Conservation (phyloP, 345 rosid genomes). For the Salix udensis region DNA sequence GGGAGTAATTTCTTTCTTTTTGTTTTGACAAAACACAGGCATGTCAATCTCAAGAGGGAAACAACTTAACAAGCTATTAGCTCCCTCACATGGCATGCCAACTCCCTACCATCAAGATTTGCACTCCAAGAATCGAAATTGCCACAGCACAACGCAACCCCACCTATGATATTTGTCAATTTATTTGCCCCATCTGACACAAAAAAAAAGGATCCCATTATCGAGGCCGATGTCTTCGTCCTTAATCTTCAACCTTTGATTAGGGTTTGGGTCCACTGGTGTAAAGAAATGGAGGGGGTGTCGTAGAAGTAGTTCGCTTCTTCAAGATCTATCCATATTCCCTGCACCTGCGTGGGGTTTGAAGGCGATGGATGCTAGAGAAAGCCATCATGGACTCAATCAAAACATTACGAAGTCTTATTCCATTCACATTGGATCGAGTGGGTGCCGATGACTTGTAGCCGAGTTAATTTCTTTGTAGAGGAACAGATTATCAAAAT, state of each 20-base stretch:
- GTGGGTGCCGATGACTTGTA: slow-evolving; percentile 22
- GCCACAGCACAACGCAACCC: neutral
- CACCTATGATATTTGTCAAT: neutral
- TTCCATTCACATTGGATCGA: slow-evolving; percentile 18
- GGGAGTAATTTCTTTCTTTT: too few relatives aligned
- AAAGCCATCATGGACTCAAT: slow-evolving; percentile 19
- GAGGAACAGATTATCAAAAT: slow-evolving; percentile 8
- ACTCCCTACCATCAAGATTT: slow-evolving; percentile 14
- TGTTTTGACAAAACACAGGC: slow-evolving; percentile 3
- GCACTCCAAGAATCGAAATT: neutral
- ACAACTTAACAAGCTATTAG: slow-evolving; percentile 6
- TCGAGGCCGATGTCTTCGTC: slow-evolving; percentile 27
- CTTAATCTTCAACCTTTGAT: slow-evolving; percentile 23
- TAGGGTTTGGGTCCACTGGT: slow-evolving; percentile 10
- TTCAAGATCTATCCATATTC: slow-evolving; percentile 15
- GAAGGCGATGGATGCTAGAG: neutral
- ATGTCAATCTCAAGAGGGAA: slow-evolving; percentile 10
- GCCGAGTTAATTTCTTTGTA: slow-evolving; percentile 1
- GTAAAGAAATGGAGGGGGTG: slow-evolving; percentile 23
- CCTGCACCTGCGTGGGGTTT: slow-evolving; percentile 21
- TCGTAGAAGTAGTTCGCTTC: slow-evolving; percentile 22
- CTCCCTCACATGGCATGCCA: slow-evolving; percentile 32
- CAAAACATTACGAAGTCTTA: neutral
- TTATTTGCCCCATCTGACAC: neutral
- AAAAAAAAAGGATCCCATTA: slow-evolving; percentile 30